Evolutionary conservation across 1,284 basidiomycete species (phyloP).

Genomic region (Uromyces viciae-fabae): DNA sequence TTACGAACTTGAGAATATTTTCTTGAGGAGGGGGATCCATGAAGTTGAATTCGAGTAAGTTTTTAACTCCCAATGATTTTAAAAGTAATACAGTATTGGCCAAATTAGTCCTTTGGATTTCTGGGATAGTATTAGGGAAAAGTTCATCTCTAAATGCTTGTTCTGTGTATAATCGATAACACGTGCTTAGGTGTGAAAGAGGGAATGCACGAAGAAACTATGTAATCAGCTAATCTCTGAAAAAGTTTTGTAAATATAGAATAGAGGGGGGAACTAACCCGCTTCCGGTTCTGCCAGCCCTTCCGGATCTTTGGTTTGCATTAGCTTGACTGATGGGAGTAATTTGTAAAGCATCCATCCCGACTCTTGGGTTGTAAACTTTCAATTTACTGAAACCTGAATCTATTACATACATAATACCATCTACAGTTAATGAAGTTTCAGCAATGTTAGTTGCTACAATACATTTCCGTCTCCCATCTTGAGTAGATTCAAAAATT

Average conservation of each 20-base stretch:
- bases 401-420: constrained; percentile 95
- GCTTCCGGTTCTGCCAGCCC: constrained; percentile 90
- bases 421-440: constrained; percentile 94
- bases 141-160: constrained; percentile 93
- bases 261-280: constrained; percentile 53
- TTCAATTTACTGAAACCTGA: constrained; percentile 95
- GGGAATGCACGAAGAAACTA: background rate
- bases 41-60: constrained; percentile 95
- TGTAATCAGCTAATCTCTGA: background rate
- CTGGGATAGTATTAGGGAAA: constrained; percentile 93
- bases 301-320: constrained; percentile 87
- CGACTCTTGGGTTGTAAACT: constrained; percentile 97
- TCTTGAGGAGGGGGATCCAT: constrained; percentile 83
- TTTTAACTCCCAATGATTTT: constrained; percentile 88
- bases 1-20: constrained; percentile 51
- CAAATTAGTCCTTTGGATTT: constrained; percentile 95
- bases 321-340: constrained; percentile 97
- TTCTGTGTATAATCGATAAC: constrained; percentile 95
- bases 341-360: constrained; percentile 98
- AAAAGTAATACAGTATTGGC: constrained; percentile 92
- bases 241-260: background rate
- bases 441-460: constrained; percentile 99
- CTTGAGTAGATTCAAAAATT: constrained; percentile 90
- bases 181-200: constrained; percentile 60
- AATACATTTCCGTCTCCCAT: constrained; percentile 91